A percentile compares a stretch with the other conserved stretches of the same genome.
Evolutionary conservation across 2,329 filamentous ascomycete genomes (phyloP).

Genomic region (Hypoxylon sp.): DNA sequence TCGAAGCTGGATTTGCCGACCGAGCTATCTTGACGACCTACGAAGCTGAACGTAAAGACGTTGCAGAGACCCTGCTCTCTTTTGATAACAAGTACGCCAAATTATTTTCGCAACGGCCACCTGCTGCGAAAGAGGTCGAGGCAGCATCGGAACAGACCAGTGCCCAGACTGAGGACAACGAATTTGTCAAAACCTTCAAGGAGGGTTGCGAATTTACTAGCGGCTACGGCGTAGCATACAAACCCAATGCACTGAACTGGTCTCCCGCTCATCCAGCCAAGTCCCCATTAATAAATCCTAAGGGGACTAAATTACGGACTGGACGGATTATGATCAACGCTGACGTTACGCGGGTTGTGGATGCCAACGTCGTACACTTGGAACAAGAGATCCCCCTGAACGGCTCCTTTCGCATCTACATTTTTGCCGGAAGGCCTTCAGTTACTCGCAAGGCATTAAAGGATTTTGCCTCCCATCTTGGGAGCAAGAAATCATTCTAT

Average conservation of each 20-base stretch:
- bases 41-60: slow-evolving; percentile 84
- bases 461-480: slow-evolving; percentile 77
- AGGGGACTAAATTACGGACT: slow-evolving; percentile 74
- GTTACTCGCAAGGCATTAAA: slow-evolving; percentile 72
- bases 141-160: slow-evolving; percentile 66
- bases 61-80: slow-evolving; percentile 85
- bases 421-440: slow-evolving; percentile 81
- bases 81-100: slow-evolving; percentile 93
- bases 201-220: slow-evolving; percentile 92
- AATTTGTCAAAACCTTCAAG: slow-evolving; percentile 92
- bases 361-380: slow-evolving; percentile 90
- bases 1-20: slow-evolving; percentile 84
- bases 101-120: slow-evolving; percentile 84
- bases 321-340: slow-evolving; percentile 83
- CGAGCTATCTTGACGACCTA: slow-evolving; percentile 85
- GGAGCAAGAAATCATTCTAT: slow-evolving; percentile 79
- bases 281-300: slow-evolving; percentile 76
- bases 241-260: slow-evolving; percentile 88
- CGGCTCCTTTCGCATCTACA: slow-evolving; percentile 86
- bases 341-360: slow-evolving; percentile 86
- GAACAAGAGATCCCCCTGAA: slow-evolving; percentile 93
- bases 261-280: slow-evolving; percentile 77
- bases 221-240: slow-evolving; percentile 90
- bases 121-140: slow-evolving; percentile 78
- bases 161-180: slow-evolving; percentile 70